A percentile compares a stretch with the other conserved stretches of the same genome.
Evolutionary conservation across 108 stramenopile genomes (phyloP).

Genomic region (Nitzschia sp.): DNA sequence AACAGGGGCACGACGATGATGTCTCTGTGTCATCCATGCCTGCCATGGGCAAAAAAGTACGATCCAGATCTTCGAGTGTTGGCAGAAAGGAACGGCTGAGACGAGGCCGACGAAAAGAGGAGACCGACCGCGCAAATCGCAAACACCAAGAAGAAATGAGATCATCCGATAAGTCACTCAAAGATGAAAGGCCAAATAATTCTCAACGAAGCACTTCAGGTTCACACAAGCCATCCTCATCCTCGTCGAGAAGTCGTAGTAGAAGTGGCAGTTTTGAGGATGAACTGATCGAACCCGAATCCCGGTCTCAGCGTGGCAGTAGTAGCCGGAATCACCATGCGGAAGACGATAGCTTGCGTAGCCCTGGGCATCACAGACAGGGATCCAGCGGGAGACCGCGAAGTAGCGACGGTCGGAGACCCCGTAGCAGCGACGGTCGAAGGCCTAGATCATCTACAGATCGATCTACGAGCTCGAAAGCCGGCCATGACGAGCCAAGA

Average conservation of each 20-base stretch:
- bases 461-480: neutral
- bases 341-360: neutral
- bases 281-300: neutral
- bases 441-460: neutral
- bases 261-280: neutral
- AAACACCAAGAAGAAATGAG: conserved; percentile 9
- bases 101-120: conserved; percentile 1
- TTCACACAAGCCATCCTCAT: neutral
- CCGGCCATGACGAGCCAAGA: neutral
- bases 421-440: neutral
- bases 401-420: neutral
- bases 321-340: neutral
- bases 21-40: neutral
- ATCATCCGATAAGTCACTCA: neutral
- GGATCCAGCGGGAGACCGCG: neutral
- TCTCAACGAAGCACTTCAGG: neutral
- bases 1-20: conserved; percentile 1
- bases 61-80: conserved; percentile 7
- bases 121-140: conserved; percentile 5
- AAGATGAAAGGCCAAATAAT: neutral
- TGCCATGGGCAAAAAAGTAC: neutral
- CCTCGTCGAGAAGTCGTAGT: neutral
- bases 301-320: neutral
- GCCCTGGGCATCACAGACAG: neutral
- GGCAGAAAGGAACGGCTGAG: conserved; percentile 5